Conservation (phyloP, 192 early-diverging fungal species). For the Rhizophagus clarus region DNA sequence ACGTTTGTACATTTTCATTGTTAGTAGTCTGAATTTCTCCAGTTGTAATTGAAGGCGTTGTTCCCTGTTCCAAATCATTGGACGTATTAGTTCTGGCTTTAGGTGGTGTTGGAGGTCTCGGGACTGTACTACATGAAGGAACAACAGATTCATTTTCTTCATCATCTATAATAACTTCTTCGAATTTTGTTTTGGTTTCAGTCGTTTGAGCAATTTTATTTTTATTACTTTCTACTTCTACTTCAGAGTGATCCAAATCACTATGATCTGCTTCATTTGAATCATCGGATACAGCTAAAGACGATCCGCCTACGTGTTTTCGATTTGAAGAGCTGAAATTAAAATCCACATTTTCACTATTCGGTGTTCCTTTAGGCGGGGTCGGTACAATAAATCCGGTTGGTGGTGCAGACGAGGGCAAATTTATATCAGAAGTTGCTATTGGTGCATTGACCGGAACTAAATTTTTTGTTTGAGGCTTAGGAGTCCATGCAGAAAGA, state of each 20-base stretch:
- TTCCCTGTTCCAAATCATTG: not conserved
- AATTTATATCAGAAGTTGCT: not conserved
- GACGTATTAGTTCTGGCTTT: not conserved
- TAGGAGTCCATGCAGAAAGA: slow-evolving; percentile 2
- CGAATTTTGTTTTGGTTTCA: not conserved
- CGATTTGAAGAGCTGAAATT: not conserved
- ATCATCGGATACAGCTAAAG: not conserved
- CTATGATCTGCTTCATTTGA: slow-evolving; percentile 24
- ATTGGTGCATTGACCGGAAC: not conserved
- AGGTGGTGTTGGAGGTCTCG: not conserved
- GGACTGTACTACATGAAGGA: not conserved
- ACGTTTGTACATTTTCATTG: not conserved
- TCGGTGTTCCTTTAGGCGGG: not conserved
- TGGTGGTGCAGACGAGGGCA: not conserved
- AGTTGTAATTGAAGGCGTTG: not conserved
- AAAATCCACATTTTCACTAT: not conserved
- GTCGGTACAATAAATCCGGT: not conserved
- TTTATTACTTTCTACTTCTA: slow-evolving; percentile 1
- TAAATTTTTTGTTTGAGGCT: not conserved
- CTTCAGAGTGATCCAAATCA: slow-evolving; percentile 4
- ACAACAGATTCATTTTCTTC: not conserved
- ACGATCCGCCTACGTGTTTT: not conserved
- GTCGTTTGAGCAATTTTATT: not conserved
- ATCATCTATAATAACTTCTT: not conserved
- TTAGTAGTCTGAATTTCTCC: not conserved